Evolutionary conservation across 2,329 filamentous ascomycete species (phyloP).

Genomic region (Cladophialophora carrionii): DNA sequence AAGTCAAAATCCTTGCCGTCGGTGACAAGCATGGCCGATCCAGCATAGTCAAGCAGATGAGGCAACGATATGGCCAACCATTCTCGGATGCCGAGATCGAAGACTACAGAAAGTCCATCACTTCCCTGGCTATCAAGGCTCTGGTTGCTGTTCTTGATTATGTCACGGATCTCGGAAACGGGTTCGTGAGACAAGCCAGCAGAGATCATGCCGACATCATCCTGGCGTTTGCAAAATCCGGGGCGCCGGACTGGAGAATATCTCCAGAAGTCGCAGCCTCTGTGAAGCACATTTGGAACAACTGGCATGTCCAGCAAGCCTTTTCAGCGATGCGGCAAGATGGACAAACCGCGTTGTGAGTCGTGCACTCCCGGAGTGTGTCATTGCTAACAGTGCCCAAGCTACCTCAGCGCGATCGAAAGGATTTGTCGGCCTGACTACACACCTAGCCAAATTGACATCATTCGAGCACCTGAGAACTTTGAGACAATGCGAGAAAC

Average conservation of each 20-base stretch:
- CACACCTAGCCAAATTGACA: conserved; percentile 28
- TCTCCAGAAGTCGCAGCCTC: conserved; percentile 6
- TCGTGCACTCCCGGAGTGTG: background rate
- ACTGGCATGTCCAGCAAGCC: conserved; percentile 28
- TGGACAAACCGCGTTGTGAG: conserved; percentile 28
- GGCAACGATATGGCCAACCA: conserved; percentile 22
- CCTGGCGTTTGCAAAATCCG: conserved; percentile 21
- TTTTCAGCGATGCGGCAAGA: conserved; percentile 27
- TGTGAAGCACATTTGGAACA: conserved; percentile 27
- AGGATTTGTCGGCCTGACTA: conserved; percentile 28
- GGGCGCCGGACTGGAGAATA: conserved; percentile 23
- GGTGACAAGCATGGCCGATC: conserved; percentile 29
- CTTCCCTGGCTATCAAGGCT: conserved; percentile 19
- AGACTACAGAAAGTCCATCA: conserved; percentile 26
- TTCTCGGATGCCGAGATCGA: conserved; percentile 27
- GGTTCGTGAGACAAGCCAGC: conserved; percentile 25
- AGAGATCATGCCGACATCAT: conserved; percentile 23
- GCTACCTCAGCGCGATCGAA: conserved; percentile 28
- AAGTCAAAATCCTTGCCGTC: conserved; percentile 31
- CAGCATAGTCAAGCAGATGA: conserved; percentile 26
- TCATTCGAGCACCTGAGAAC: conserved; percentile 25
- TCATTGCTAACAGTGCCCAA: conserved; percentile 11
- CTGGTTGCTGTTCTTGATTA: conserved; percentile 31
- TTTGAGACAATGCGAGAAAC: conserved; percentile 32
- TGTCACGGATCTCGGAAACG: conserved; percentile 19